These are phyloP conservation scores for Sedum album DNA, from an alignment of 164 flowering plant genomes.

Conservation along the genomic window DNA sequence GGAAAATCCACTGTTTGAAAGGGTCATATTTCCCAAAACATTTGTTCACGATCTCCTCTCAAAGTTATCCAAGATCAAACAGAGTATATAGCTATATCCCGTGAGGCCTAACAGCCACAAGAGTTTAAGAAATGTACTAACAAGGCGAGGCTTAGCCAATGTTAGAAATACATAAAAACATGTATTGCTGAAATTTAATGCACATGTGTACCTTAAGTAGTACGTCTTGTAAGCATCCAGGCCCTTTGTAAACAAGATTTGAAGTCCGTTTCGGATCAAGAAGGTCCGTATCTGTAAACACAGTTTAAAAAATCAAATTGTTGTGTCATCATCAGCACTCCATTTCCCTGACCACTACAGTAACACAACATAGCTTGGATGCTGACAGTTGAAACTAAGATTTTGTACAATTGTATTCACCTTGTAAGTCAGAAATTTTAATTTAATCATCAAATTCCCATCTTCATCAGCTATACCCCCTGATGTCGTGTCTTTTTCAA, in stretches of 20 bases:
- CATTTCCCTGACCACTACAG: not conserved
- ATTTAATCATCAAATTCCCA: conserved; percentile 85
- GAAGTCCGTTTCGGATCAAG: conserved; percentile 87
- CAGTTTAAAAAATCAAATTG: not conserved
- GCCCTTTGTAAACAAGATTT: conserved; percentile 79
- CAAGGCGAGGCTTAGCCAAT: not conserved
- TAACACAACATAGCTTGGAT: not conserved
- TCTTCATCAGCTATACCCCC: conserved; percentile 83
- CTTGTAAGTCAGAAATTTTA: conserved; percentile 94
- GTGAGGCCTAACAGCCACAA: not conserved
- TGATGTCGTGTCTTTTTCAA: conserved; percentile 18
- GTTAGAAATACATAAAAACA: not conserved
- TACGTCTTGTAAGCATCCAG: conserved; percentile 76
- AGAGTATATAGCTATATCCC: not conserved
- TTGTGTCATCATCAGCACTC: not conserved
- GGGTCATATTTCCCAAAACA: no score
- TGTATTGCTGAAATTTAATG: not conserved
- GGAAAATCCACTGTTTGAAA: no score
- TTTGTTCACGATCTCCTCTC: not conserved
- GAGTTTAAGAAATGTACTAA: not conserved
- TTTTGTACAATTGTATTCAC: conserved; percentile 12
- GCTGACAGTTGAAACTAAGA: not conserved
- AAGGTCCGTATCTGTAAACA: conserved; percentile 71
- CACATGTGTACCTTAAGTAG: conserved; percentile 53
- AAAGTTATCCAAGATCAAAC: not conserved